Evolutionary conservation across 495 filamentous ascomycete species (phyloP), one percentile per base, ranked within the genome.

Genomic region (Podospora conica): DNA sequence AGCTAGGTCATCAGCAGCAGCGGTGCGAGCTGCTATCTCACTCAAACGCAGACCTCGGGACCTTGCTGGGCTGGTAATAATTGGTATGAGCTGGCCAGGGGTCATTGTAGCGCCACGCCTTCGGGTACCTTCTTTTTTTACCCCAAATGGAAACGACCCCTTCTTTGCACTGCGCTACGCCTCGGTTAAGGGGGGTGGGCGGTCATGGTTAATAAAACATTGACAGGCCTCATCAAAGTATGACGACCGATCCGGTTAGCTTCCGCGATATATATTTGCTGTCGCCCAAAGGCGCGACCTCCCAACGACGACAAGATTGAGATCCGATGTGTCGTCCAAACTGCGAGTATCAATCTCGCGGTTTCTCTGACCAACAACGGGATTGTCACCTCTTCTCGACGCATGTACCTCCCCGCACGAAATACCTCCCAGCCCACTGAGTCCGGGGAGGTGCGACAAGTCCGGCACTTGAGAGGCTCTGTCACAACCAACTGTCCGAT

Each of bases 201-300:
- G 22, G 55, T 68, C 61, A 67, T 65, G n/a, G 66, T 69, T 73
- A 69, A 73, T 69, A 71, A 70, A 68, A 67, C 60, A 68, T 71
- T 65, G 70, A 63, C 58, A 66, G 64, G 54, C 20, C 68, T 73
- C 64, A 74, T 71, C 69, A 71, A 74, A 70, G 25, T 33, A 55
- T 65, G 60, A 60, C 61, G 25, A 66, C 74, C 55, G 67, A 75
- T 71, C 67, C 58, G 65, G 68, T 55, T 69, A 69, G 67, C 67
- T 66, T 74, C 65, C 70, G 65, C 31, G 53, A 57, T 67, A 63
- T 69, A 72, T 66, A 72, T 73, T 73, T 71, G 68, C 70, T 66
- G 22, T 58, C 25, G 58, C 64, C 56, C 66, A 55, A 69, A 63
- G 48, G 31, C 65, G 53, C 58, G 64, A 66, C 66, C 33, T 55